Evolutionary conservation across 2,329 filamentous ascomycete genomes (phyloP).

Genomic region (Sclerotinia glacialis): DNA sequence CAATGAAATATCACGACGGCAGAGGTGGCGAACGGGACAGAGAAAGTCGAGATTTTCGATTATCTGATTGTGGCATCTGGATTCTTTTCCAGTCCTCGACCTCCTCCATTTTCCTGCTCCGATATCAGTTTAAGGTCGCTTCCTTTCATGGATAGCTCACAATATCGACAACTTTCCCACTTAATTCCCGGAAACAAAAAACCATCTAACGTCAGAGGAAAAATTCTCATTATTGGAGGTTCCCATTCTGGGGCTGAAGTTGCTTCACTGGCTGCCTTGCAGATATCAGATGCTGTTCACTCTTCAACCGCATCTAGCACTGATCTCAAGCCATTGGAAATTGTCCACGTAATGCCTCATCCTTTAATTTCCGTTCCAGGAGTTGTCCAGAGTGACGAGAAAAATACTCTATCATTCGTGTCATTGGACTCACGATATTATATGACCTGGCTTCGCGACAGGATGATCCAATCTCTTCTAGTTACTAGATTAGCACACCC

Average conservation of each 20-base stretch:
- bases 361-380: conserved; percentile 4
- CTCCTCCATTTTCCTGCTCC: background rate
- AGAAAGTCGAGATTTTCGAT: conserved; percentile 13
- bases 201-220: background rate
- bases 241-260: conserved; percentile 23
- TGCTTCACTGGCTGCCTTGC: conserved; percentile 31
- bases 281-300: conserved; percentile 42
- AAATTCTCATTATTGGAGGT: conserved; percentile 21
- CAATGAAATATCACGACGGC: conserved; percentile 4
- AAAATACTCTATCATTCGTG: background rate
- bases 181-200: background rate
- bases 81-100: background rate
- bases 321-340: background rate
- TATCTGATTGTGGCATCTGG: conserved; percentile 16
- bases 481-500: background rate
- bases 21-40: background rate
- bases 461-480: conserved; percentile 4
- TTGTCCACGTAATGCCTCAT: conserved; percentile 2
- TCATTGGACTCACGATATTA: background rate
- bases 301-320: conserved; percentile 7
- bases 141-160: conserved; percentile 4
- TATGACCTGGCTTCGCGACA: conserved; percentile 1
- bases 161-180: background rate
- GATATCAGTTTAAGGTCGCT: too few relatives aligned
- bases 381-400: background rate